These are phyloP conservation scores for Teunomyces gatunensis DNA, from an alignment of 805 yeast genomes.

Conservation along the genomic window DNA sequence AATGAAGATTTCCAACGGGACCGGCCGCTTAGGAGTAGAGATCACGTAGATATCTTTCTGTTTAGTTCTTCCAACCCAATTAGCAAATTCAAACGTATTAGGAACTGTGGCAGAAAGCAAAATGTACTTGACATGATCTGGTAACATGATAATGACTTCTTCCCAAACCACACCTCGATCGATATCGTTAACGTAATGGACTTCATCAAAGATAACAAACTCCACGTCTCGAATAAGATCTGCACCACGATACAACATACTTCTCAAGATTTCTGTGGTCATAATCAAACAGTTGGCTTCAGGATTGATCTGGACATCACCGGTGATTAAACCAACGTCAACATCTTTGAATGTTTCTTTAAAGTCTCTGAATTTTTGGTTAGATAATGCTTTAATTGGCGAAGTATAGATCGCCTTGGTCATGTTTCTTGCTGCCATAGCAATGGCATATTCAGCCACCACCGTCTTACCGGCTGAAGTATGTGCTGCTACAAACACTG, in stretches of 20 bases:
- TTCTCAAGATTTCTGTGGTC: conserved; percentile 95
- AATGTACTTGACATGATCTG: conserved; percentile 92
- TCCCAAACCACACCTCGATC: conserved; percentile 99
- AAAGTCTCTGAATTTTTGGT: conserved; percentile 88
- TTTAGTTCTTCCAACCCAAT: conserved; percentile 97
- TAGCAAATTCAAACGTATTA: conserved; percentile 96
- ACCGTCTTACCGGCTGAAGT: conserved; percentile 99
- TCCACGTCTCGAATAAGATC: conserved; percentile 96
- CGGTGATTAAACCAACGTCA: conserved; percentile 93
- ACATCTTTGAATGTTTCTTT: conserved; percentile 72
- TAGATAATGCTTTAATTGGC: conserved; percentile 87
- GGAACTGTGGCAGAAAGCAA: conserved; percentile 96
- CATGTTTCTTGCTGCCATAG: conserved; percentile 94
- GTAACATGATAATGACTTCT: conserved; percentile 96
- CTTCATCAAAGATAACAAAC: conserved; percentile 96
- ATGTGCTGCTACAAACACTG: conserved; percentile 98
- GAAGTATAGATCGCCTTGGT: conserved; percentile 96
- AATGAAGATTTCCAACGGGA: conserved; percentile 82
- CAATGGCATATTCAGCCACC: conserved; percentile 97
- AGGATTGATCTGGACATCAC: conserved; percentile 96
- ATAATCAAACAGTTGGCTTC: conserved; percentile 94
- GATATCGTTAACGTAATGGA: conserved; percentile 94
- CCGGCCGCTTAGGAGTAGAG: conserved; percentile 94
- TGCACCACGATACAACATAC: conserved; percentile 96
- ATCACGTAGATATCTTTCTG: conserved; percentile 95